Evolutionary conservation across 2,329 filamentous ascomycete genomes (phyloP), one percentile per base, ranked within the genome.

Genomic region (Albifimbria verrucaria): DNA sequence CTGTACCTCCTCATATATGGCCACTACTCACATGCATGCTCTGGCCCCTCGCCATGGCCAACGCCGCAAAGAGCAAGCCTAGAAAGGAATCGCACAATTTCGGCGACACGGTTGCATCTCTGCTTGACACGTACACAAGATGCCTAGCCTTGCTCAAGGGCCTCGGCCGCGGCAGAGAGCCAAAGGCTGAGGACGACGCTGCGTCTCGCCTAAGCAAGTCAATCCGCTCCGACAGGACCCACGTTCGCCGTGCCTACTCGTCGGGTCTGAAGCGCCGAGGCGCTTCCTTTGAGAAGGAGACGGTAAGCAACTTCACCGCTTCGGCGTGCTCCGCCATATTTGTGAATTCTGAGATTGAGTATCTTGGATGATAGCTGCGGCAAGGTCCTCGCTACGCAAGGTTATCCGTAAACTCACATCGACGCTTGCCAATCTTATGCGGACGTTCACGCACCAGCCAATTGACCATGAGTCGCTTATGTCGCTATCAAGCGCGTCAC

Each of bases 81-180:
- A 15, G 26, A 7, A 32, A 32, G 15, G 26, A 32, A 15, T 15
- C 9, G 70, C 72, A 65, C 23, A 64, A 69, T 32, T 78, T 82
- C 56, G 71, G 75, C 49, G 65, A 71, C 49, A 69, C 70, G 18
- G 72, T 81, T 44, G 64, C 66, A 4, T 70, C 71, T 7, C 67
- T 82, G 15, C 63, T 81, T 18, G 70, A 76, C 47, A 74, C 75
- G 12, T 82, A 81, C 53, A 69, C 72, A 48, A 76, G 69, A 56
- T 77, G 76, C 55, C 65, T 78, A 28, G 65, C 68, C 17, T 67
- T 77, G 12, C 64, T 78, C 7, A 74, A 72, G 56, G 63, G 64
- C 10, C 65, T 72, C 51, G 65, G 65, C 41, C 52, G 52, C 22
- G 49, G 48, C 12, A 59, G 52, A 26, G 54, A 57, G 43, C 60